Evolutionary conservation across 352 stramenopile genomes (phyloP), one percentile per base, ranked within the genome.

Genomic region (Phytophthora megakarya): DNA sequence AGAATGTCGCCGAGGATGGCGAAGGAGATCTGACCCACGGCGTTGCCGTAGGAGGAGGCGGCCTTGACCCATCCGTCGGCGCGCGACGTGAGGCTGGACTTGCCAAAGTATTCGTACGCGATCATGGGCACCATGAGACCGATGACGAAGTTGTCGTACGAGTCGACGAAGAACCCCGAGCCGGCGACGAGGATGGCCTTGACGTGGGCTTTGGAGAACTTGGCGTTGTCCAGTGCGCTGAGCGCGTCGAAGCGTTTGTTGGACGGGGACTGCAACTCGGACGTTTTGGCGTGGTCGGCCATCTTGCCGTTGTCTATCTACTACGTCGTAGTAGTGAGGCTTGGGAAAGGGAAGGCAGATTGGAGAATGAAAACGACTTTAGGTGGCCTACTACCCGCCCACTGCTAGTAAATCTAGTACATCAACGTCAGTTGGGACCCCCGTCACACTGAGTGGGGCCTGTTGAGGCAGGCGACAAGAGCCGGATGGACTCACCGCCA

Each of bases 61-160:
- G 61, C 74, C 44, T 80, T 78, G 54, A 82, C 65, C 67, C 74
- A 82, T n/a, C 73, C 70, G 49, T 80, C 74, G 28, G 69, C 56
- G 16, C 53, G 55, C 19, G 66, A 69, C 11, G 56, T 44, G 22
- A 84, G 49, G 38, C 65, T 73, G 23, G 67, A 72, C 46, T 73
- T 76, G 61, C 47, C 57, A 42, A 76, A 84, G 67, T 84, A 81
- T 50, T 81, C 75, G 56, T 78, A 84, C 22, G 75, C 70, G 63
- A 81, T 81, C 75, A 76, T 80, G 33, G 70, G 70, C 51, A 77
- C 70, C 55, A 80, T 76, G 48, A 80, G 61, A 26, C 63, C 72
- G 59, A 84, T 84, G 37, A 81, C 72, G 44, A 84, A 84, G 64
- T 84, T 84, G 58, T 84, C 75, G 61, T 81, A 84, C 57, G 72